Conservation (phyloP, 768 basidiomycete species). For the Podaxis sp. region DNA sequence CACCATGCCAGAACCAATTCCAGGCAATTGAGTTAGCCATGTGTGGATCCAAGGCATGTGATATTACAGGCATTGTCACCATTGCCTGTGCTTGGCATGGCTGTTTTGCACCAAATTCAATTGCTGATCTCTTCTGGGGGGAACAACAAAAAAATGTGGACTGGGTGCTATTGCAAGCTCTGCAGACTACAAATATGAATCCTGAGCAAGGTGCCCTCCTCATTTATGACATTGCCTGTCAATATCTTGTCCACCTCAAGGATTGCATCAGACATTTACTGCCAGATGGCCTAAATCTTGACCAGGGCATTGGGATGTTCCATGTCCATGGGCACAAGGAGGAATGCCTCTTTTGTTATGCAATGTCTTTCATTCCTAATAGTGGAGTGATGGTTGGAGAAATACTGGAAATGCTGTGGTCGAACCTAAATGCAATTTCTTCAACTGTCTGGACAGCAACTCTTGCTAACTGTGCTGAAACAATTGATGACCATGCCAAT, state of each 20-base stretch:
- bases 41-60: not conserved
- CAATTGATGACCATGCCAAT: too few relatives aligned
- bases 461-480: too few relatives aligned
- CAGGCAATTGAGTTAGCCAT: not conserved
- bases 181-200: constrained; percentile 14
- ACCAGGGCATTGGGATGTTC: constrained; percentile 20
- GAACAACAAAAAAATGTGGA: constrained; percentile 28
- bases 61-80: not conserved
- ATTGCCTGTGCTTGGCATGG: constrained; percentile 3
- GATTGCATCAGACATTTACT: not conserved
- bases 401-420: too few relatives aligned
- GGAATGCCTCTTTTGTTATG: too few relatives aligned
- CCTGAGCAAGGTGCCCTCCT: constrained; percentile 15
- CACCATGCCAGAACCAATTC: too few relatives aligned
- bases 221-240: too few relatives aligned
- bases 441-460: too few relatives aligned
- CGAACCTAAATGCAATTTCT: too few relatives aligned
- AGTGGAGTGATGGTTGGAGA: not conserved
- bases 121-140: constrained; percentile 21
- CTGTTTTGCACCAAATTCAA: too few relatives aligned
- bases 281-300: constrained; percentile 11
- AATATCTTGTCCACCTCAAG: too few relatives aligned
- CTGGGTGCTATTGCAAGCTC: constrained; percentile 15
- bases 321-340: constrained; percentile 3
- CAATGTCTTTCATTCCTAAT: not conserved